These are phyloP conservation scores for Fremontodendron californicum DNA, from an alignment of 345 rosid species.

Conservation along the genomic window DNA sequence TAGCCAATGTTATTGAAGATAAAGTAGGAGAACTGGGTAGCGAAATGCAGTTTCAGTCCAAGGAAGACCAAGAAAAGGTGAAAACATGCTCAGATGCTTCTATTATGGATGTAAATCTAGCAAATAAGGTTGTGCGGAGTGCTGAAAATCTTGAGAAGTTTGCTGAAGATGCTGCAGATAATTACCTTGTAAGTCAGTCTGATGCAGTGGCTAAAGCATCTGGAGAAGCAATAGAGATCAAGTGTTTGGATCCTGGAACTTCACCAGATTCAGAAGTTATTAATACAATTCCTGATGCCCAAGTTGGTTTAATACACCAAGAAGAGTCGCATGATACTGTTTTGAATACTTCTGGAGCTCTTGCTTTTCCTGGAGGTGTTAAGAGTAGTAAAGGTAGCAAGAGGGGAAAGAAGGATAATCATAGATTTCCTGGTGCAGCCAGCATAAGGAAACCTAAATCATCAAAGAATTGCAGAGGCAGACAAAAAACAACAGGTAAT, in stretches of 20 bases:
- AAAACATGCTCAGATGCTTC: constrained; percentile 28
- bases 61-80: constrained; percentile 27
- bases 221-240: constrained; percentile 36
- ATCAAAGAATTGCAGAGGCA: constrained; percentile 37
- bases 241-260: constrained; percentile 67
- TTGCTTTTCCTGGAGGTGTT: constrained; percentile 26
- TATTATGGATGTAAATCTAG: constrained; percentile 24
- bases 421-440: constrained; percentile 27
- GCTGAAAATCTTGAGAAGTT: constrained; percentile 33
- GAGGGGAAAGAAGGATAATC: constrained; percentile 48
- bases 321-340: constrained; percentile 33
- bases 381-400: constrained; percentile 22
- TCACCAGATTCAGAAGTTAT: constrained; percentile 99
- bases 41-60: constrained; percentile 23
- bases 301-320: constrained; percentile 34
- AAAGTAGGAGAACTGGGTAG: constrained; percentile 33
- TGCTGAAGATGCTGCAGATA: constrained; percentile 38
- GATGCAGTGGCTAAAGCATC: constrained; percentile 35
- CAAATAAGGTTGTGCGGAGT: constrained; percentile 32
- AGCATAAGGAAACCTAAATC: constrained; percentile 33
- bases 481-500: constrained; percentile 26
- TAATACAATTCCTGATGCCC: constrained; percentile 59
- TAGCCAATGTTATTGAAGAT: constrained; percentile 24
- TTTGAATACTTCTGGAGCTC: constrained; percentile 38
- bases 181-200: constrained; percentile 28